Percentiles rank a stretch among this genome's conserved stretches.
Conservation (phyloP, 129 eudicot species). For the Logfia minima region DNA sequence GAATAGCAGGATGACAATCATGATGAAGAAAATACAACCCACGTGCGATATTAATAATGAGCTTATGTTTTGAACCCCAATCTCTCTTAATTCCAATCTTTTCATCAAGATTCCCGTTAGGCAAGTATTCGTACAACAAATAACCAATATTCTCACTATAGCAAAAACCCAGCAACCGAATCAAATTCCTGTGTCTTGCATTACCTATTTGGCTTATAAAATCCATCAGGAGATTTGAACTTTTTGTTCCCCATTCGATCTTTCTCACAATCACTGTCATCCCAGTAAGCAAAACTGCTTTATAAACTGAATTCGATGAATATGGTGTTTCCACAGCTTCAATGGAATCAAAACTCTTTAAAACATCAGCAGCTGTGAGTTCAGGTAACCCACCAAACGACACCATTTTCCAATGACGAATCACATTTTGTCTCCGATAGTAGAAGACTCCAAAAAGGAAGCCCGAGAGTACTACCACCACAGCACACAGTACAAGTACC, state of each 20-base stretch:
- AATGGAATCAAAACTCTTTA: slow-evolving; percentile 59
- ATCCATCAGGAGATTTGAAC: slow-evolving; percentile 43
- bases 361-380: slow-evolving; percentile 67
- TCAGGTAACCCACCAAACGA: slow-evolving; percentile 66
- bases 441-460: slow-evolving; percentile 59
- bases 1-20: slow-evolving; percentile 70
- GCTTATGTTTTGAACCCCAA: slow-evolving; percentile 67
- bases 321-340: slow-evolving; percentile 45
- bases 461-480: slow-evolving; percentile 48
- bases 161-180: slow-evolving; percentile 72
- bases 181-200: slow-evolving; percentile 71
- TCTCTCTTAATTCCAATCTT: slow-evolving; percentile 54
- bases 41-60: slow-evolving; percentile 58
- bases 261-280: slow-evolving; percentile 65
- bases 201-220: slow-evolving; percentile 53
- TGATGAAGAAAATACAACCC: slow-evolving; percentile 79
- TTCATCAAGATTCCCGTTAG: slow-evolving; percentile 69
- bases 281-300: slow-evolving; percentile 75
- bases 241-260: slow-evolving; percentile 70
- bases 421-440: slow-evolving; percentile 48
- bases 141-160: slow-evolving; percentile 59
- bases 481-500: slow-evolving; percentile 72
- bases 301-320: slow-evolving; percentile 50
- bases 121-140: slow-evolving; percentile 69
- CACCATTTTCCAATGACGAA: slow-evolving; percentile 63